Conservation (phyloP, 306 rosid genomes). For the Cicer cuneatum region DNA sequence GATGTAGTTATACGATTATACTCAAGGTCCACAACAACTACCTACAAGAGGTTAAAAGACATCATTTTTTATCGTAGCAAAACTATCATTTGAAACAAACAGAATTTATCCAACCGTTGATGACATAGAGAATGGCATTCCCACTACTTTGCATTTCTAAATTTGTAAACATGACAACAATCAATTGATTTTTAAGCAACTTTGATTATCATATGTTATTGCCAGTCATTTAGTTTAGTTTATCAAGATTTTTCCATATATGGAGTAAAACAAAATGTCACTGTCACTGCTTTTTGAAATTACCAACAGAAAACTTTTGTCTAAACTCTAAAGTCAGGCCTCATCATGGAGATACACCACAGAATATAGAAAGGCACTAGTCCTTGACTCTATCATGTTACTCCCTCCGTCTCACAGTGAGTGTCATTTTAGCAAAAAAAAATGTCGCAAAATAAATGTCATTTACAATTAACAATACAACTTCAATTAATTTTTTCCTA, state of each 20-base stretch:
- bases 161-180: constrained; percentile 6
- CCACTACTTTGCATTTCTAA: background rate
- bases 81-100: constrained; percentile 34
- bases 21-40: constrained; percentile 96
- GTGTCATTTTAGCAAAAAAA: no score
- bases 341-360: constrained; percentile 1
- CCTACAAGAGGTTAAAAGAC: constrained; percentile 61
- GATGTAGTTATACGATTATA: constrained; percentile 80
- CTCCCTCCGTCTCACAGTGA: no score
- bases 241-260: constrained; percentile 8
- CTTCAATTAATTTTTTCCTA: no score
- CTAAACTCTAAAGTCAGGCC: constrained; percentile 25
- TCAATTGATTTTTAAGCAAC: constrained; percentile 1
- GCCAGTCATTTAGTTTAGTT: constrained; percentile 9
- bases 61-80: constrained; percentile 28
- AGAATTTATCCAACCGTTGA: background rate
- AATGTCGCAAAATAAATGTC: no score
- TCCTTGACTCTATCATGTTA: constrained; percentile 9
- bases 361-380: background rate
- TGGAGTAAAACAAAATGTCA: constrained; percentile 28
- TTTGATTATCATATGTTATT: constrained; percentile 14
- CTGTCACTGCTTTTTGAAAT: constrained; percentile 12
- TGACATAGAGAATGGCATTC: constrained; percentile 27
- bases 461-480: no score
- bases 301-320: constrained; percentile 14